A percentile compares a stretch with the other conserved stretches of the same genome.
Evolutionary conservation across 1,284 basidiomycete genomes (phyloP).

Genomic region (Ganoderma lucidum): DNA sequence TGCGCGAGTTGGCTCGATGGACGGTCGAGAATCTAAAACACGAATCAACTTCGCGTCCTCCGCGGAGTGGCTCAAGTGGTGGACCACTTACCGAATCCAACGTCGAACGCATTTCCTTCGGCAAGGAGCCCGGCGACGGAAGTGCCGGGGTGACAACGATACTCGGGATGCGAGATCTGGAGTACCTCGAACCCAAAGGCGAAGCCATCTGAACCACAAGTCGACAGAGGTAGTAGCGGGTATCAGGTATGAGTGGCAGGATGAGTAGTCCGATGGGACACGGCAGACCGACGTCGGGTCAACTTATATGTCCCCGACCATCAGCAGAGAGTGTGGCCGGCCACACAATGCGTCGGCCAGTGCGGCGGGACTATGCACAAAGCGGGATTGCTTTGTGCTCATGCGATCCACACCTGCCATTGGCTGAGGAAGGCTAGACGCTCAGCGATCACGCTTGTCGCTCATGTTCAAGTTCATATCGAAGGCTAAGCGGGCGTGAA

Average conservation of each 20-base stretch:
- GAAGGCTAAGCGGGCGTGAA: not conserved
- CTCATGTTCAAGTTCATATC: not conserved
- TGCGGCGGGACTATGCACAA: not conserved
- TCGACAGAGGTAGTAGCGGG: not conserved
- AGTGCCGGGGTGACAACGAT: slow-evolving; percentile 31
- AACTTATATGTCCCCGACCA: slow-evolving; percentile 5
- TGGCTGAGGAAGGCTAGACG: not conserved
- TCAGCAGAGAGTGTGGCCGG: not conserved
- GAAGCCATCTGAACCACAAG: slow-evolving; percentile 12
- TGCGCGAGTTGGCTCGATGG: not conserved
- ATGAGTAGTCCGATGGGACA: not conserved
- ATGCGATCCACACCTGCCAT: not conserved
- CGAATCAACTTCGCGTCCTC: not conserved
- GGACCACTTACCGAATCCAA: slow-evolving; percentile 24
- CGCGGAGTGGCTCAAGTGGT: not conserved
- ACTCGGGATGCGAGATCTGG: slow-evolving; percentile 14
- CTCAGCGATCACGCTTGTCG: not conserved
- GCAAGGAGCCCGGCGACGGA: slow-evolving; percentile 28
- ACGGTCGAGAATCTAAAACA: not conserved
- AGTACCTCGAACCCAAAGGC: not conserved
- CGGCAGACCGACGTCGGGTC: not conserved
- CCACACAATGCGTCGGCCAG: slow-evolving; percentile 3
- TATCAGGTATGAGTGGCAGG: not conserved
- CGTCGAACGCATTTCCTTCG: slow-evolving; percentile 25
- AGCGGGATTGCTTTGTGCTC: slow-evolving; percentile 4